These are phyloP conservation scores for Rhodotorula sp. DNA, from an alignment of 1,284 basidiomycete genomes.

Conservation along the genomic window DNA sequence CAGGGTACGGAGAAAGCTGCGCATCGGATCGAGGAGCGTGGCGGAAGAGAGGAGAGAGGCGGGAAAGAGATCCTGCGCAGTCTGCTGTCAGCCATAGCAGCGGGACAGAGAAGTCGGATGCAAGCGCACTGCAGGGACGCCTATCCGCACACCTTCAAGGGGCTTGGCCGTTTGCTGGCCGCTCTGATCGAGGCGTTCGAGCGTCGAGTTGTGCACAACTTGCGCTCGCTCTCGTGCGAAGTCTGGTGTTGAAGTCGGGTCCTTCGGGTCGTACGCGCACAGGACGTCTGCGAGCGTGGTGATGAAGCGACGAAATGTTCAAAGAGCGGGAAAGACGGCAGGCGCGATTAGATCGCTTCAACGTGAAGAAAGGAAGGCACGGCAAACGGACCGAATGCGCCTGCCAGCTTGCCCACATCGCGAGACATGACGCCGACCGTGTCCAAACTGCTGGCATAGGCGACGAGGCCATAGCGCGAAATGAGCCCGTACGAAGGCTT, in stretches of 20 bases:
- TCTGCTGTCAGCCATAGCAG: background rate
- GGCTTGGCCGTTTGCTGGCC: background rate
- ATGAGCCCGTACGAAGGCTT: slow-evolving; percentile 94
- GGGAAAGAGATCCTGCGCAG: slow-evolving; percentile 76
- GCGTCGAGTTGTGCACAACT: background rate
- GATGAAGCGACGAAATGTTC: too few relatives aligned
- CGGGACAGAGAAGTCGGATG: background rate
- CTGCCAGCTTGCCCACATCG: slow-evolving; percentile 57
- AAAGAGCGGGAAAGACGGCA: too few relatives aligned
- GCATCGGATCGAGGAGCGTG: slow-evolving; percentile 56
- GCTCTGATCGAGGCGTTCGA: background rate
- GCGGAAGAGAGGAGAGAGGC: slow-evolving; percentile 51
- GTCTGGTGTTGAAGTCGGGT: slow-evolving; percentile 71
- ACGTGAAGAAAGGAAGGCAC: too few relatives aligned
- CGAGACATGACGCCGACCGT: slow-evolving; percentile 81
- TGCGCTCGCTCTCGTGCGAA: slow-evolving; percentile 49
- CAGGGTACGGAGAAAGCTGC: slow-evolving; percentile 59
- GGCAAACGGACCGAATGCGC: slow-evolving; percentile 64
- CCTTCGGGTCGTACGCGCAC: slow-evolving; percentile 66
- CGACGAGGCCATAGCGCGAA: slow-evolving; percentile 85
- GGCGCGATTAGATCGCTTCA: background rate
- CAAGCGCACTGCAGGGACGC: slow-evolving; percentile 23
- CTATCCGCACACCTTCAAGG: slow-evolving; percentile 58
- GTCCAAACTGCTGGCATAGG: slow-evolving; percentile 92
- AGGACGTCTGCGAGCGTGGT: slow-evolving; percentile 59